Evolutionary conservation across 345 rosid genomes (phyloP), one percentile per base, ranked within the genome.

Genomic region (Anacardium occidentale): DNA sequence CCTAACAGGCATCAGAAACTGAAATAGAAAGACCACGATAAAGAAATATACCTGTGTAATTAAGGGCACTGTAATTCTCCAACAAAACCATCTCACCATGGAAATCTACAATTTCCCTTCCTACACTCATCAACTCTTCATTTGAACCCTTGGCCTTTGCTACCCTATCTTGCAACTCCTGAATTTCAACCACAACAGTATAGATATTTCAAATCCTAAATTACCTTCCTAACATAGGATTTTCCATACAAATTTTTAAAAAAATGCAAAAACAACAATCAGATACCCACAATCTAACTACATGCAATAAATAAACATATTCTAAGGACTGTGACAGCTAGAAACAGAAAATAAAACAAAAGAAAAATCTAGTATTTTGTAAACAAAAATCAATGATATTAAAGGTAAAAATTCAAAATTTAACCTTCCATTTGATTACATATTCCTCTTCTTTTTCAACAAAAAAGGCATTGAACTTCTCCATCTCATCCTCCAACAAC

Each of bases 1-100:
- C 32, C 56, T 11, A 15, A 26, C 29, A 66, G 45, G 48, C 52
- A 40, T 25, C 42, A 54, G 37, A 54, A 69, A 12, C 45, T 24
- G 18, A 50, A 24, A 50, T 57, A 13, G 42, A 69, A 17, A 15
- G 70, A 53, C 10, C 42, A 18, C 61, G 45, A 34, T 61, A 51
- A 60, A 72, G 29, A 71, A 40, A 69, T 29, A 40, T 77, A 87
- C 91, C 91, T 80, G 85, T 85, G 65, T 80, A 85, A 61, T 87
- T 87, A 44, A 86, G 82, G 64, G 90, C 79, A 25, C 90, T 86
- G 69, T 86, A 86, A 72, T 80, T 81, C 79, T 81, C 87, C 76
- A 89, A 77, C 67, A 89, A 65, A 76, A 89, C 86, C 90, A 87
- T 87, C 77, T 89, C 94, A 59, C 88, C 87, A 7, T 88, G 90